These are phyloP conservation scores for Isabelozyma heimii DNA, from an alignment of 805 yeast genomes.

Conservation along the genomic window DNA sequence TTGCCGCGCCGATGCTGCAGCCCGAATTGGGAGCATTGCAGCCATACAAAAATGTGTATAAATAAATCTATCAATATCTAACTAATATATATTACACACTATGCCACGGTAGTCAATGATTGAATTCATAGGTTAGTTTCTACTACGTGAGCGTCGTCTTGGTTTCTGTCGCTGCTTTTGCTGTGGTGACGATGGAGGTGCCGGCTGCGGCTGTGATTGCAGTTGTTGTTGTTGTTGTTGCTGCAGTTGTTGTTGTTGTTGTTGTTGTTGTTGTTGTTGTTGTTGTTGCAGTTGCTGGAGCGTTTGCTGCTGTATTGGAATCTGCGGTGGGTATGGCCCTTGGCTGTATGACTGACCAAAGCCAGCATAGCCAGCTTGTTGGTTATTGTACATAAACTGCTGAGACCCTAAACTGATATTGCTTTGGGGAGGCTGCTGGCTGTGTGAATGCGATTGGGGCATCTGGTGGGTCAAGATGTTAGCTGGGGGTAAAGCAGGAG, in stretches of 20 bases:
- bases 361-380: not conserved
- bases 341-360: not conserved
- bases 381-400: not conserved
- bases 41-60: not conserved
- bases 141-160: not conserved
- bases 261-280: constrained; percentile 1
- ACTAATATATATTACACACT: not conserved
- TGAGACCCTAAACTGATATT: not conserved
- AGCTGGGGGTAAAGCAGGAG: too few relatives aligned
- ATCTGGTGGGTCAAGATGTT: not conserved
- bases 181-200: not conserved
- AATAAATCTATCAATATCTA: not conserved
- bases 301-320: not conserved
- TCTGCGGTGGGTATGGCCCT: not conserved
- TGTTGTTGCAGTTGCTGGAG: constrained; percentile 4
- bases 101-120: not conserved
- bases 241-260: constrained; percentile 2
- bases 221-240: constrained; percentile 1
- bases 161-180: not conserved
- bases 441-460: not conserved
- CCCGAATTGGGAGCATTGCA: not conserved
- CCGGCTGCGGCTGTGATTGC: constrained; percentile 1
- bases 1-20: not conserved
- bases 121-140: not conserved
- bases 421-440: not conserved